phyloP scores from a whole-genome alignment of 176 grass and related monocot genomes.

The Dactylis glomerata region DNA sequence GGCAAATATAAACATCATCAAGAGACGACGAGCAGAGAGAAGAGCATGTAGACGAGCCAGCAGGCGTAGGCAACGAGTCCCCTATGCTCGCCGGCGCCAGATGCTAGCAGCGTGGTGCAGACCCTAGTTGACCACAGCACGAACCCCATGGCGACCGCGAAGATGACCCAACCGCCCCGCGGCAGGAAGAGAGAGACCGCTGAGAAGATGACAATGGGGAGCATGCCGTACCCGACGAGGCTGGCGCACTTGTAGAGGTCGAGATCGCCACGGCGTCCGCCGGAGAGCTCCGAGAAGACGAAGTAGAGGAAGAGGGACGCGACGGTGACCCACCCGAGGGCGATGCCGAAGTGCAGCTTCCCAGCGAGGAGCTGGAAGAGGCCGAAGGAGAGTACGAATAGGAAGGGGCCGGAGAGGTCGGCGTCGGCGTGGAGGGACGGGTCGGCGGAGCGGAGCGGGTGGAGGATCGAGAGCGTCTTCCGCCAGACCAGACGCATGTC shows the following conservation, averaged over 20 bases:
- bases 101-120: conserved; percentile 74
- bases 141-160: conserved; percentile 60
- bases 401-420: conserved; percentile 80
- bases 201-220: conserved; percentile 92
- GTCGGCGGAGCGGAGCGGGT: conserved; percentile 76
- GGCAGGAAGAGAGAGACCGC: conserved; percentile 75
- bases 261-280: conserved; percentile 55
- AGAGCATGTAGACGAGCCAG: conserved; percentile 85
- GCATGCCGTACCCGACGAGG: conserved; percentile 85
- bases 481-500: conserved; percentile 89
- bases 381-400: conserved; percentile 77
- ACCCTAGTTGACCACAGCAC: conserved; percentile 83
- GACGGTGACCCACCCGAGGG: conserved; percentile 73
- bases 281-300: conserved; percentile 72
- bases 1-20: conserved; percentile 35
- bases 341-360: conserved; percentile 86
- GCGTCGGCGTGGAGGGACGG: conserved; percentile 72
- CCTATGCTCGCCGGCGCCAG: conserved; percentile 63
- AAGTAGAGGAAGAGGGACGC: conserved; percentile 77
- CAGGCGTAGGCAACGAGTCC: conserved; percentile 71
- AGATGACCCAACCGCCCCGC: conserved; percentile 61
- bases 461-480: conserved; percentile 80
- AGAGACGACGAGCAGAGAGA: conserved; percentile 81
- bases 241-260: conserved; percentile 75
- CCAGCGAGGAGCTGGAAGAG: conserved; percentile 88